Conservation (phyloP, 1,284 basidiomycete species). For the Marasmius tenuissimus region DNA sequence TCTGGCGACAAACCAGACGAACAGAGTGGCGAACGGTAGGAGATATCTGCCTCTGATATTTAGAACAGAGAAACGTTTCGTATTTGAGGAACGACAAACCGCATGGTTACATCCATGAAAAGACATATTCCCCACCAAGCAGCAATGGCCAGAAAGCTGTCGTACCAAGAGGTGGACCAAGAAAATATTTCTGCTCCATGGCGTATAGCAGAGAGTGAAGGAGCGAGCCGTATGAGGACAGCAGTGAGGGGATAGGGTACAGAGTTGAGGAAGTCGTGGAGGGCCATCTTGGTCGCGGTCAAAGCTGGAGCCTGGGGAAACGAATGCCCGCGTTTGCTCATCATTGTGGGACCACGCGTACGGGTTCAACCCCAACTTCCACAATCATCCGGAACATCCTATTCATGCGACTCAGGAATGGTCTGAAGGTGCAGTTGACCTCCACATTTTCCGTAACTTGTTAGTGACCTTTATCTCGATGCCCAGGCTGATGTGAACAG, state of each 20-base stretch:
- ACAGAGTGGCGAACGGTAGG: slow-evolving; percentile 39
- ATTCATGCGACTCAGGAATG: no score
- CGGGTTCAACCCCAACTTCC: no score
- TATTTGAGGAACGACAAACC: slow-evolving; percentile 39
- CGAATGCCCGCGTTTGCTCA: no score
- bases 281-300: background rate
- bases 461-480: background rate
- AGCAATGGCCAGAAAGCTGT: slow-evolving; percentile 68
- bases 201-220: slow-evolving; percentile 50
- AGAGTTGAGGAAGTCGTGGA: slow-evolving; percentile 51
- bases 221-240: slow-evolving; percentile 59
- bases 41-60: slow-evolving; percentile 36
- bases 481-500: slow-evolving; percentile 4
- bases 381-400: no score
- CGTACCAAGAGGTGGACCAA: slow-evolving; percentile 65
- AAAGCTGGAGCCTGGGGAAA: background rate
- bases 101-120: slow-evolving; percentile 52
- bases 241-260: slow-evolving; percentile 61
- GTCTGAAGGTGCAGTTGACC: no score
- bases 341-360: no score
- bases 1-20: slow-evolving; percentile 31
- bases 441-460: no score
- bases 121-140: slow-evolving; percentile 81
- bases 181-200: slow-evolving; percentile 52
- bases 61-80: background rate